A percentile compares a stretch with the other conserved stretches of the same genome.
phyloP scores from a whole-genome alignment of 108 stramenopile genomes.

The Cyclostephanos tholiformis region DNA sequence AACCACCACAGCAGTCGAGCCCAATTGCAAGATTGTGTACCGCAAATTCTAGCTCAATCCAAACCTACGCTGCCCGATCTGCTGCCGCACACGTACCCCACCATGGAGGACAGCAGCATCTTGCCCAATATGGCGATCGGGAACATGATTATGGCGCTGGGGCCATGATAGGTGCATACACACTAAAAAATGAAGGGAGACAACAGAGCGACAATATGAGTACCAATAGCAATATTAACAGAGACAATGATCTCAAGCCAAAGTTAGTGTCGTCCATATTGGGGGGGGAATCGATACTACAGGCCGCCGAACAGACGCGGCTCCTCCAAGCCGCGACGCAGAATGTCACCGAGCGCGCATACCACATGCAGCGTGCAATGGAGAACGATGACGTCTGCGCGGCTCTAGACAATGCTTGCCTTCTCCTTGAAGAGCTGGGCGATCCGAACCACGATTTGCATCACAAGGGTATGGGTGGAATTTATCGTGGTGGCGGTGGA shows the following conservation, averaged over 20 bases:
- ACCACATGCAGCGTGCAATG: constrained; percentile 85
- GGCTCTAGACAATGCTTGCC: constrained; percentile 79
- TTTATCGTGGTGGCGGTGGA: neutral
- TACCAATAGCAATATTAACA: neutral
- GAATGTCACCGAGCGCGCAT: constrained; percentile 72
- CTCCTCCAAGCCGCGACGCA: constrained; percentile 56
- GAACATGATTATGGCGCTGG: constrained; percentile 6
- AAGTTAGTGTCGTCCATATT: neutral
- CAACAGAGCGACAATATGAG: neutral
- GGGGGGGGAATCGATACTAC: neutral
- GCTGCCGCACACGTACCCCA: constrained; percentile 42
- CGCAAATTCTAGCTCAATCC: neutral
- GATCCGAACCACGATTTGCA: constrained; percentile 74
- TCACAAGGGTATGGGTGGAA: neutral
- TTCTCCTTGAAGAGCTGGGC: constrained; percentile 94
- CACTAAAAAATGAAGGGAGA: neutral
- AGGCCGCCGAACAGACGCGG: constrained; percentile 38
- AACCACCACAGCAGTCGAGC: constrained; percentile 16
- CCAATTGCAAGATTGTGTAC: constrained; percentile 8
- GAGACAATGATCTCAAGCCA: constrained; percentile 4
- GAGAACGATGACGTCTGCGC: constrained; percentile 72
- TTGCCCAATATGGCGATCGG: neutral
- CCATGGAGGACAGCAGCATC: neutral
- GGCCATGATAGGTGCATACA: neutral
- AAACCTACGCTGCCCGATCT: constrained; percentile 40